phyloP scores from a whole-genome alignment of 495 filamentous ascomycete species.

The Lineolata rhizophorae region DNA sequence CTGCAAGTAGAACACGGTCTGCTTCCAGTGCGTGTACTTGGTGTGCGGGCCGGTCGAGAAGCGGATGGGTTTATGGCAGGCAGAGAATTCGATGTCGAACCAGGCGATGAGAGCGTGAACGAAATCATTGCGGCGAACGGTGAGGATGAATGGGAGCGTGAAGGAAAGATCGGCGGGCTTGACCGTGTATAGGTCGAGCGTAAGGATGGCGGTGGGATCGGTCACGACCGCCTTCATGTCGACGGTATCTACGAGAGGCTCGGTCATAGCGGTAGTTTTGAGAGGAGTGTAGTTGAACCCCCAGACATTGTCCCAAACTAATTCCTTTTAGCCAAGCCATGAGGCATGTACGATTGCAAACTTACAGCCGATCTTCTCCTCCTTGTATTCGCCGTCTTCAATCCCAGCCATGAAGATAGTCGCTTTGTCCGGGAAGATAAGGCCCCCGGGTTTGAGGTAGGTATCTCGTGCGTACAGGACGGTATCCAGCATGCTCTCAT shows the following conservation, averaged over 20 bases:
- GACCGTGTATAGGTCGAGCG: constrained; percentile 66
- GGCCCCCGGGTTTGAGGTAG: constrained; percentile 64
- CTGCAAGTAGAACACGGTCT: constrained; percentile 25
- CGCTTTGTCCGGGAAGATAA: constrained; percentile 81
- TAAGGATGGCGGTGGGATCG: constrained; percentile 52
- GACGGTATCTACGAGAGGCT: constrained; percentile 64
- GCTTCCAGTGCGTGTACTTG: constrained; percentile 28
- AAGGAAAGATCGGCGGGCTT: constrained; percentile 56
- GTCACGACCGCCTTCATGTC: constrained; percentile 62
- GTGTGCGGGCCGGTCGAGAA: constrained; percentile 26
- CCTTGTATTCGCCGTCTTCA: constrained; percentile 69
- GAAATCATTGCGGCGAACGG: constrained; percentile 61
- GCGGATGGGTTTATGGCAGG: constrained; percentile 40
- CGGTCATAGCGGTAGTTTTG: constrained; percentile 54
- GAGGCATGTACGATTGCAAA: constrained; percentile 10
- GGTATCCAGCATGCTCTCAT: constrained; percentile 95
- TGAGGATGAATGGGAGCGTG: constrained; percentile 44
- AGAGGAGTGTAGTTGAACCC: constrained; percentile 92
- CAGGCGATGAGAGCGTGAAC: constrained; percentile 90
- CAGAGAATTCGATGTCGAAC: constrained; percentile 97
- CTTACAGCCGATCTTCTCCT: constrained; percentile 73
- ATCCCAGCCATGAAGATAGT: constrained; percentile 79
- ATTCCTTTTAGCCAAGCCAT: constrained; percentile 2
- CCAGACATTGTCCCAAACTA: constrained; percentile 96
- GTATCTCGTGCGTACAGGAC: constrained; percentile 85